Evolutionary conservation across 768 basidiomycete genomes (phyloP).

Genomic region (Favolaschia claudopus): DNA sequence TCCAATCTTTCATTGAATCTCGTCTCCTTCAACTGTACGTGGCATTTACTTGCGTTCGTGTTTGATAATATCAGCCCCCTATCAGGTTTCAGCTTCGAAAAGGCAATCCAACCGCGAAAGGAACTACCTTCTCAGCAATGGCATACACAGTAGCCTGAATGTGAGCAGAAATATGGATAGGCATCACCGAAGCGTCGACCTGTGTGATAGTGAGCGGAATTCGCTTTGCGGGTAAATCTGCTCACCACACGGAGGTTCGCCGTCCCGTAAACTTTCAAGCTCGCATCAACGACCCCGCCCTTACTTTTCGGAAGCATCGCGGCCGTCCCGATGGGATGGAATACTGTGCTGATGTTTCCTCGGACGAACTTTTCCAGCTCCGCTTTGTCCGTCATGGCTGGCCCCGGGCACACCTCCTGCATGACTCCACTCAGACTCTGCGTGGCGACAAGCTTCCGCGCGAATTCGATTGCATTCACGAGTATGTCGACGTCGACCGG

Average conservation of each 20-base stretch:
- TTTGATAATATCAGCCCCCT: too few species aligned
- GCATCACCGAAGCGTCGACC: too few species aligned
- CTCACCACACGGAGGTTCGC: slow-evolving; percentile 29
- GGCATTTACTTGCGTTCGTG: too few species aligned
- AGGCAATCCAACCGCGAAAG: too few species aligned
- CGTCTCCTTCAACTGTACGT: too few species aligned
- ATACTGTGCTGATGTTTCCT: slow-evolving; percentile 3
- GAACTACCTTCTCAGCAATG: too few species aligned
- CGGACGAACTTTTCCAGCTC: slow-evolving; percentile 27
- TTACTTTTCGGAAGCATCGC: slow-evolving; percentile 38
- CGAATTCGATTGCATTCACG: slow-evolving; percentile 34
- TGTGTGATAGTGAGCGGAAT: too few species aligned
- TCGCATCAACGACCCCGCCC: slow-evolving; percentile 36
- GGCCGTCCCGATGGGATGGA: slow-evolving; percentile 37
- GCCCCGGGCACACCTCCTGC: slow-evolving; percentile 24
- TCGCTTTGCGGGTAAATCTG: too few species aligned
- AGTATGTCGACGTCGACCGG: slow-evolving; percentile 30
- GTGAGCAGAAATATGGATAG: too few species aligned
- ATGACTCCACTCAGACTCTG: slow-evolving; percentile 11
- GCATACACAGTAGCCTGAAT: too few species aligned
- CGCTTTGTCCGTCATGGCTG: slow-evolving; percentile 10
- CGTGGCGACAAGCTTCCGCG: slow-evolving; percentile 25
- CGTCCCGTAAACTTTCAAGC: slow-evolving; percentile 32
- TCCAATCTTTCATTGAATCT: too few species aligned
- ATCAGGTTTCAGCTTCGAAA: too few species aligned